Evolutionary conservation across 139 green algal genomes (phyloP).

Genomic region (Spirogloea muscicola): DNA sequence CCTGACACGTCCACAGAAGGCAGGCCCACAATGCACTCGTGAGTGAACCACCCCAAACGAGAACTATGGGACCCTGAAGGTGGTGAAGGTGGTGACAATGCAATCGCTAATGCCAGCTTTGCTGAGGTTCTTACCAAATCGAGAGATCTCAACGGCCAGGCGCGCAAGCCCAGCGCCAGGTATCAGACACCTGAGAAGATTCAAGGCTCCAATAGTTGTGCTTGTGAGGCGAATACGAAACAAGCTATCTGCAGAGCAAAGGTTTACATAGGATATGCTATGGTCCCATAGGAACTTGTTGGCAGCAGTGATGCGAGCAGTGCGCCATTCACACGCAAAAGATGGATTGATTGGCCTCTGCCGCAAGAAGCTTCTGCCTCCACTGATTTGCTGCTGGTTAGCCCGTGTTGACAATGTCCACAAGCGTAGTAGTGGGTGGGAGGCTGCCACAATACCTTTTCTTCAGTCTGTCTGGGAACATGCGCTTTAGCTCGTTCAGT

Average conservation of each 20-base stretch:
- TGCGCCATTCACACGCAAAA: too few species aligned
- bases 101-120: not conserved
- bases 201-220: too few species aligned
- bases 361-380: not conserved
- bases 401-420: not conserved
- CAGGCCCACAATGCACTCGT: not conserved
- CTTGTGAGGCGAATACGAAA: too few species aligned
- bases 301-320: too few species aligned
- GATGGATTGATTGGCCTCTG: too few species aligned
- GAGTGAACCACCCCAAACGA: not conserved
- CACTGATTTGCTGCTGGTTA: slow-evolving; percentile 2
- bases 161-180: slow-evolving; percentile 82
- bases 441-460: not conserved
- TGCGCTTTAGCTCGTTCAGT: slow-evolving; percentile 20
- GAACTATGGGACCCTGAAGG: not conserved
- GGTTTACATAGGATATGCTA: too few species aligned
- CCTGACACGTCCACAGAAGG: not conserved
- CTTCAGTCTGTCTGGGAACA: slow-evolving; percentile 26
- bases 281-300: too few species aligned
- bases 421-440: not conserved
- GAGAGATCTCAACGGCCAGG: slow-evolving; percentile 59
- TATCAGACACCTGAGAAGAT: slow-evolving; percentile 71
- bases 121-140: too few species aligned
- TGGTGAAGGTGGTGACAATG: not conserved
- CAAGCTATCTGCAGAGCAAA: too few species aligned